Conservation (phyloP, 2,329 filamentous ascomycete species). For the Fusarium albosuccineum region DNA sequence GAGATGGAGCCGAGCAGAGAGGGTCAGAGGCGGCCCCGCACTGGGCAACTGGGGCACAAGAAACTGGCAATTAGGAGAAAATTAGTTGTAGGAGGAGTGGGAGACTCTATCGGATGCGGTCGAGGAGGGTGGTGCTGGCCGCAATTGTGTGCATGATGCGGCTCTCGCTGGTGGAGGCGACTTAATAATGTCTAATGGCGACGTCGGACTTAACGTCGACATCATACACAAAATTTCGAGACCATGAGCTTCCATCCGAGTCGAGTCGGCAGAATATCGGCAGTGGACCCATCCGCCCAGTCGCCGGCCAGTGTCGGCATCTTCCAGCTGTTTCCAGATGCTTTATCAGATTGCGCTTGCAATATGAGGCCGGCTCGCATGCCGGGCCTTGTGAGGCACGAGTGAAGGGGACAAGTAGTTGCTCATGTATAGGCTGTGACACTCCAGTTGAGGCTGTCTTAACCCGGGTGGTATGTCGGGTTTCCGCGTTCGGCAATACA, state of each 20-base stretch:
- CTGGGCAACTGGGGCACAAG: conserved; percentile 33
- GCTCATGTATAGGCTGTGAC: too few relatives aligned
- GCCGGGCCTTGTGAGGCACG: not conserved
- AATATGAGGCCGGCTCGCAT: conserved; percentile 32
- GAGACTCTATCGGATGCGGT: conserved; percentile 26
- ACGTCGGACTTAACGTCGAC: conserved; percentile 48
- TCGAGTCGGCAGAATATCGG: conserved; percentile 45
- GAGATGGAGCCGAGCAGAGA: conserved; percentile 23
- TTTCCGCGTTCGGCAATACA: too few relatives aligned
- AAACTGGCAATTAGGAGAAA: conserved; percentile 33
- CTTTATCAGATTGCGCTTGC: conserved; percentile 40
- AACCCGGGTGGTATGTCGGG: too few relatives aligned
- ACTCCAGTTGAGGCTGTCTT: too few relatives aligned
- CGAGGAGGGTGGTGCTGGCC: conserved; percentile 32
- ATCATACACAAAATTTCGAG: conserved; percentile 48
- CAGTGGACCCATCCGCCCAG: conserved; percentile 18
- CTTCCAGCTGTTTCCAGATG: not conserved
- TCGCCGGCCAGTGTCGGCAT: conserved; percentile 31
- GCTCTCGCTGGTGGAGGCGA: conserved; percentile 43
- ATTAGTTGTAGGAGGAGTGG: conserved; percentile 16
- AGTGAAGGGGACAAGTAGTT: too few relatives aligned
- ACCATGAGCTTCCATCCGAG: conserved; percentile 47
- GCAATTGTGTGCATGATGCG: conserved; percentile 49
- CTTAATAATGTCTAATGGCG: conserved; percentile 50
- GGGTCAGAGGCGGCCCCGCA: conserved; percentile 43